Base-by-base conservation (phyloP, 192 early-diverging fungal genomes). In the Backusella tarrabulga region DNA sequence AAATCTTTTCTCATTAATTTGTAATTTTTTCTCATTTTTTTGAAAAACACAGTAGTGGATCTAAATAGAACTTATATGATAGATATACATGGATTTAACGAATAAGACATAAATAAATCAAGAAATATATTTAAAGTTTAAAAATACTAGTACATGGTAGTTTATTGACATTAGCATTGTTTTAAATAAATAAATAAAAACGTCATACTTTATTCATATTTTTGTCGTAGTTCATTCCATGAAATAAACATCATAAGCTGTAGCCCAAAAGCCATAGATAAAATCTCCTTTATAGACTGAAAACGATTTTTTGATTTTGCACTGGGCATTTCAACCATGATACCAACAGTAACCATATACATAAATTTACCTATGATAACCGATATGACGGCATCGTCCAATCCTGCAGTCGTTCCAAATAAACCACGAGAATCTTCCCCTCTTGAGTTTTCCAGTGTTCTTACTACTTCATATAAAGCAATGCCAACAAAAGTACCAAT, bases 401-500 rank as follows among this genome's bases (percentile, higher is more conserved):
- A 63, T 29, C 26, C 12, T 12, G 29, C 26, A 0, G 23, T 29
- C 8, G 23, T 4, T 63, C 56, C 56, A 63, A 56, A 56, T 21
- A 29, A 15, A 26, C 26, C 11, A 32, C 8, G 8, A 21, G 8
- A 21, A 9, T 56, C 54, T 3, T 63, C 23, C 23, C 11, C n/a
- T 63, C 11, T 63, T 17, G 29, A 17, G 56, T 73, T 67, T 72
- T 15, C 35, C 15, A 67, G 15, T 35, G 66, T 50, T 1, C 42
- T 71, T 21, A 85, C 78, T 85, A 84, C 32, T 32, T 94, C 92
- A 80, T 93, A 90, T 41, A 95, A 92, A 12, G 88, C 77, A 76
- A 93, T 91, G 11, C 93, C 94, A 12, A 88, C 89, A 69, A 94
- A 75, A 1, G 93, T 92, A 1, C 93, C 93, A 9, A 92, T 80